Evolutionary conservation across 257 asterid genomes (phyloP).

Genomic region (Ballota nigra): DNA sequence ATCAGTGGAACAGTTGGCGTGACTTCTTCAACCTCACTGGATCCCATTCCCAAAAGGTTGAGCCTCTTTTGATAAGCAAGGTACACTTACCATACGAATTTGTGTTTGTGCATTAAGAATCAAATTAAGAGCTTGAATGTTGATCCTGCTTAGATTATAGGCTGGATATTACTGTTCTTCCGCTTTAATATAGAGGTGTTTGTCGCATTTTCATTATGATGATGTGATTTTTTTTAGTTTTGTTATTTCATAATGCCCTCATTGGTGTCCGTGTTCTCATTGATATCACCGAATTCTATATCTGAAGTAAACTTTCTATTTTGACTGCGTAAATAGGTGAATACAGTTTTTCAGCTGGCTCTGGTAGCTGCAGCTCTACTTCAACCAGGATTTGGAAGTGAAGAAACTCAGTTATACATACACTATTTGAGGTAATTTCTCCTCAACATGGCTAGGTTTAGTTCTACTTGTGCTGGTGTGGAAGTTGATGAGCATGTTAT

Average conservation of each 20-base stretch:
- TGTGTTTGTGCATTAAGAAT: constrained; percentile 3
- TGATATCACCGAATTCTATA: not conserved
- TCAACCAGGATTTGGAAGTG: constrained; percentile 87
- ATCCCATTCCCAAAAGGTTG: constrained; percentile 59
- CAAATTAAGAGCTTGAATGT: not conserved
- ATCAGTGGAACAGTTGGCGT: constrained; percentile 69
- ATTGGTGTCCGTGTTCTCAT: not conserved
- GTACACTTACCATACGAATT: constrained; percentile 32
- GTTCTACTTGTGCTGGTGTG: not conserved
- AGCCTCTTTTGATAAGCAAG: constrained; percentile 91
- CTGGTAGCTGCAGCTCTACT: constrained; percentile 88
- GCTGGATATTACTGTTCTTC: not conserved
- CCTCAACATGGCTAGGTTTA: not conserved
- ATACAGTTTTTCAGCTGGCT: constrained; percentile 82
- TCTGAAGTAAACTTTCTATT: not conserved
- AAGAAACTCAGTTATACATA: constrained; percentile 61
- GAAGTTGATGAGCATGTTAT: constrained; percentile 4
- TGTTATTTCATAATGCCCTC: not conserved
- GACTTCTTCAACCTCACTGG: constrained; percentile 87
- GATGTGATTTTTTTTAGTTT: not conserved
- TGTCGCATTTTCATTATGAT: not conserved
- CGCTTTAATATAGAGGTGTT: not conserved
- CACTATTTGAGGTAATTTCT: constrained; percentile 57
- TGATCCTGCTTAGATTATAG: not conserved
- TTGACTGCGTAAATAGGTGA: constrained; percentile 44